Conservation (phyloP, 768 basidiomycete genomes). For the Auricularia cornea region DNA sequence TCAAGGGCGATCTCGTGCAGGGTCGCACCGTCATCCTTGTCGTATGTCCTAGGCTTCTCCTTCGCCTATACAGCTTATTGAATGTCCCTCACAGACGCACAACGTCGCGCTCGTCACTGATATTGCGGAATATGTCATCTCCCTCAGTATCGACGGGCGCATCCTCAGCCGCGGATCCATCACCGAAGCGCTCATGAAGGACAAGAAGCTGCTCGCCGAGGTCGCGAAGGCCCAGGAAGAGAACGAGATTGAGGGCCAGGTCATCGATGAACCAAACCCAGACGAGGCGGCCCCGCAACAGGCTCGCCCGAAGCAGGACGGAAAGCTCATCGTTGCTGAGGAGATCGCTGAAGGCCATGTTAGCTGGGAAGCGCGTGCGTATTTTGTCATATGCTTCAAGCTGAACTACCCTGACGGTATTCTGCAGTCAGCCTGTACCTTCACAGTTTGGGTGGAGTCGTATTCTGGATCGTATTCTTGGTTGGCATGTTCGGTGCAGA, state of each 20-base stretch:
- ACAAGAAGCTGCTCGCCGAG: constrained; percentile 23
- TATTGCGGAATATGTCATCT: constrained; percentile 49
- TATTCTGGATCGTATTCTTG: constrained; percentile 10
- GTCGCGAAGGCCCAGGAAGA: constrained; percentile 20
- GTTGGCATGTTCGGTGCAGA: constrained; percentile 2
- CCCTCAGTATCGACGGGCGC: constrained; percentile 45
- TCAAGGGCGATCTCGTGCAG: constrained; percentile 32
- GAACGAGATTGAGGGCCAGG: constrained; percentile 10
- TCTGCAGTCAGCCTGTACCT: constrained; percentile 29
- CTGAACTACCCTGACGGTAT: too few species aligned
- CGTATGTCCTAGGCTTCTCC: constrained; percentile 12
- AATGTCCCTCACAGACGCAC: constrained; percentile 30
- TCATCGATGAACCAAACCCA: constrained; percentile 15
- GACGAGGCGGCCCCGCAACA: constrained; percentile 13
- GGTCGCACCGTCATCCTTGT: constrained; percentile 37
- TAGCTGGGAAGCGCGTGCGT: constrained; percentile 35
- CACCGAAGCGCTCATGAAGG: constrained; percentile 36
- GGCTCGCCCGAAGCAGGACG: constrained; percentile 21
- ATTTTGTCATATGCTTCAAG: too few species aligned
- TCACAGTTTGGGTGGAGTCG: constrained; percentile 18
- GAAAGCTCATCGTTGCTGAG: constrained; percentile 58
- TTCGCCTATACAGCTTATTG: neutral
- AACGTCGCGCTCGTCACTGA: constrained; percentile 45
- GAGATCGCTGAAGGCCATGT: constrained; percentile 56
- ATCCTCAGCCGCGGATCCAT: constrained; percentile 42